Conservation (phyloP, 352 stramenopile genomes). For the Phytopythium helicoides region DNA sequence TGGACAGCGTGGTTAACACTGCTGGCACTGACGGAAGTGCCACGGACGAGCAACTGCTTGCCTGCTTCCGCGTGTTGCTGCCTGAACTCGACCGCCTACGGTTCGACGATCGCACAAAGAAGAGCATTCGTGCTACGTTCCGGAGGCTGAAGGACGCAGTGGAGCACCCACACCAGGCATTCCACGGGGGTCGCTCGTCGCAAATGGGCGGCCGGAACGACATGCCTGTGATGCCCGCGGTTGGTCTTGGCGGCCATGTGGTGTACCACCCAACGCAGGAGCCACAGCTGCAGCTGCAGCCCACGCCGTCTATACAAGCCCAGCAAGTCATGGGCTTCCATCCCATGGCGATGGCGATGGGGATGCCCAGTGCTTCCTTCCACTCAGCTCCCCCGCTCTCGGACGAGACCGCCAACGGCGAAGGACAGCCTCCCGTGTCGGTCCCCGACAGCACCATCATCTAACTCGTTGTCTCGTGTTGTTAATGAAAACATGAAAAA, state of each 20-base stretch:
- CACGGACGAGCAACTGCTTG: constrained; percentile 47
- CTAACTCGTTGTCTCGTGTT: no score
- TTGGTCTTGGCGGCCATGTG: background rate
- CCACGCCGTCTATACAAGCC: background rate
- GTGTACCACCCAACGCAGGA: constrained; percentile 14
- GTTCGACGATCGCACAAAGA: constrained; percentile 59
- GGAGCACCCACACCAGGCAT: constrained; percentile 17
- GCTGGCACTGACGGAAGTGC: constrained; percentile 12
- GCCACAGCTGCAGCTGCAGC: constrained; percentile 11
- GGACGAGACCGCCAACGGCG: background rate
- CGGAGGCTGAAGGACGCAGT: constrained; percentile 43
- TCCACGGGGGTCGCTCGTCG: constrained; percentile 8
- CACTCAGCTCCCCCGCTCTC: background rate
- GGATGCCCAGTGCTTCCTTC: background rate
- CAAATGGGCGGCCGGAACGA: constrained; percentile 18
- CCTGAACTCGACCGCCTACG: constrained; percentile 49
- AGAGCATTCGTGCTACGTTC: constrained; percentile 51
- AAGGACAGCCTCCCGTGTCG: background rate
- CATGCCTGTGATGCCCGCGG: background rate
- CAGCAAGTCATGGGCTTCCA: constrained; percentile 1
- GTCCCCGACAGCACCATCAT: no score
- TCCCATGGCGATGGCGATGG: background rate
- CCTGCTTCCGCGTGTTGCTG: constrained; percentile 45
- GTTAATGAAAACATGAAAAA: no score
- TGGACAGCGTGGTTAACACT: background rate